phyloP scores from a whole-genome alignment of 2,329 filamentous ascomycete species.

The Alternaria postmessia region DNA sequence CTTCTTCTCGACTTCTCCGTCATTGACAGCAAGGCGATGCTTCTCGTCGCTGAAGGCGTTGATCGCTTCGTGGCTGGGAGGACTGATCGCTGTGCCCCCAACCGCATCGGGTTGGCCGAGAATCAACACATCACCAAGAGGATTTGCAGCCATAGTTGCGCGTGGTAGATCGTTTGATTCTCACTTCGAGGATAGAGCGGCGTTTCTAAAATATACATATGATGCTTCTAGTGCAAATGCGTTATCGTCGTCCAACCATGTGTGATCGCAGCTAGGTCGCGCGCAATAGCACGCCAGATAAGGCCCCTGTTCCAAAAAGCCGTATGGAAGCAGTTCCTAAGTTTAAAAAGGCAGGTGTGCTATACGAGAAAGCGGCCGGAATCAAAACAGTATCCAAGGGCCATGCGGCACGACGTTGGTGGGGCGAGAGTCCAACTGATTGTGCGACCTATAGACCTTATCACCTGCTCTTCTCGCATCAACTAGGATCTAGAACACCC shows the following conservation, averaged over 20 bases:
- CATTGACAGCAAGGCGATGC: slow-evolving; percentile 10
- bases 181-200: background rate
- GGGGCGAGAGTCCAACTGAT: background rate
- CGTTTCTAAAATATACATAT: background rate
- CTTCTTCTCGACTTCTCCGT: slow-evolving; percentile 15
- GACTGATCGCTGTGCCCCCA: slow-evolving; percentile 18
- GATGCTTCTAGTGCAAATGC: slow-evolving; percentile 3
- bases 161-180: background rate
- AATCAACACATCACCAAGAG: slow-evolving; percentile 19
- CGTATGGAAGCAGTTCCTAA: slow-evolving; percentile 7
- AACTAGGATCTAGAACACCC: background rate
- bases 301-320: slow-evolving; percentile 2
- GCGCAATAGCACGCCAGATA: slow-evolving; percentile 9
- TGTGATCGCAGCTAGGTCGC: slow-evolving; percentile 5
- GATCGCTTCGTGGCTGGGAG: slow-evolving; percentile 20
- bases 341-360: slow-evolving; percentile 19
- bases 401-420: background rate
- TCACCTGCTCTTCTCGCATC: background rate
- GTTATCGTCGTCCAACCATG: slow-evolving; percentile 5
- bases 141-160: slow-evolving; percentile 22
- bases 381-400: background rate
- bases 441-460: background rate
- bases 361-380: background rate
- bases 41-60: slow-evolving; percentile 23
- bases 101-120: slow-evolving; percentile 15